A percentile compares a stretch with the other conserved stretches of the same genome.
Evolutionary conservation across 2,329 filamentous ascomycete genomes (phyloP).

Genomic region (Aspergillus eucalypticola): DNA sequence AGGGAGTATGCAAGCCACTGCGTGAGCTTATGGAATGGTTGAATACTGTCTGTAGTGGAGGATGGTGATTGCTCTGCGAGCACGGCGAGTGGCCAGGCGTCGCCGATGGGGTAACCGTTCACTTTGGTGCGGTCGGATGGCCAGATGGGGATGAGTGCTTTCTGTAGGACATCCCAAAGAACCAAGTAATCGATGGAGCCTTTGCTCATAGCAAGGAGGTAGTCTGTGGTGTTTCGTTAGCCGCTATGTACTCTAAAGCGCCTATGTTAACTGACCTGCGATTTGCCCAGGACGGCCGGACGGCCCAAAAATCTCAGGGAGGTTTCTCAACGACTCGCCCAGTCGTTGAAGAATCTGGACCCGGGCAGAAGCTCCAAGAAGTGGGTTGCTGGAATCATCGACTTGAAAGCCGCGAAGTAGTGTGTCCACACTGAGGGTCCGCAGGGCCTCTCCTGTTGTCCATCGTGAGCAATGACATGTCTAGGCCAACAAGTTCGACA

Average conservation of each 20-base stretch:
- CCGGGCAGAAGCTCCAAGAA: slow-evolving; percentile 49
- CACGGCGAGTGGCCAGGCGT: slow-evolving; percentile 51
- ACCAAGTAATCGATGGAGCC: slow-evolving; percentile 39
- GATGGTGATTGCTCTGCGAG: slow-evolving; percentile 20
- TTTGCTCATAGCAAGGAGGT: slow-evolving; percentile 34
- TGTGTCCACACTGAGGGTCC: slow-evolving; percentile 33
- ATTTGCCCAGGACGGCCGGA: slow-evolving; percentile 51
- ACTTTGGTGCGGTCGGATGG: slow-evolving; percentile 48
- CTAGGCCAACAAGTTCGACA: no score
- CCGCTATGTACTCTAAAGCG: no score
- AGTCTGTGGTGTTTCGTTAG: slow-evolving; percentile 7
- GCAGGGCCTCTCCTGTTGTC: slow-evolving; percentile 10
- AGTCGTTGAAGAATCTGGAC: slow-evolving; percentile 46
- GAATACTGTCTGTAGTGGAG: slow-evolving; percentile 34
- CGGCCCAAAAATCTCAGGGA: slow-evolving; percentile 45
- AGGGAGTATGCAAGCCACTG: slow-evolving; percentile 75
- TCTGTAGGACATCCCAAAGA: slow-evolving; percentile 50
- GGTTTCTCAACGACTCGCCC: slow-evolving; percentile 43
- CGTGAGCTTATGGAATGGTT: slow-evolving; percentile 64
- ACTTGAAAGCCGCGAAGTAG: slow-evolving; percentile 50
- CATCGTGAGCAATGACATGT: background rate
- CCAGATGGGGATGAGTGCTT: slow-evolving; percentile 52
- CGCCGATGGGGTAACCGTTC: slow-evolving; percentile 48
- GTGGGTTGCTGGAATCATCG: slow-evolving; percentile 42
- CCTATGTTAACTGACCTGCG: slow-evolving; percentile 42